phyloP scores from a whole-genome alignment of 2,329 filamentous ascomycete species.

The Lasiodiplodia hormozganensis region DNA sequence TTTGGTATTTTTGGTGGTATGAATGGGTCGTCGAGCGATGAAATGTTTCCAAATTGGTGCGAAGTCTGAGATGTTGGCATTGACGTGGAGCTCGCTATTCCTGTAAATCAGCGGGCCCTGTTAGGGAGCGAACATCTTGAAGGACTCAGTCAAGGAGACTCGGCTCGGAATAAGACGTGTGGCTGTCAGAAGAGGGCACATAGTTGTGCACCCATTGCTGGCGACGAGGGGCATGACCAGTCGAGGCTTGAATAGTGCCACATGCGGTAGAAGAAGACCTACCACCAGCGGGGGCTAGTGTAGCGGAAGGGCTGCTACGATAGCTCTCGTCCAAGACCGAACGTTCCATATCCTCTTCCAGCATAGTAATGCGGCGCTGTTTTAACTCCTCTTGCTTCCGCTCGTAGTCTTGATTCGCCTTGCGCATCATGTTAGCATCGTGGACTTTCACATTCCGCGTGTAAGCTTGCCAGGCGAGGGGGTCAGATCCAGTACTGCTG shows the following conservation, averaged over 20 bases:
- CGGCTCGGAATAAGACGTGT: not conserved
- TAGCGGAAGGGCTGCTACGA: not conserved
- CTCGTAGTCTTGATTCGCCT: not conserved
- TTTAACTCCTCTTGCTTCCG: not conserved
- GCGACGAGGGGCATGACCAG: not conserved
- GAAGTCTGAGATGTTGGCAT: not conserved
- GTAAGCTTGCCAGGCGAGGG: not conserved
- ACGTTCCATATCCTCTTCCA: slow-evolving; percentile 15
- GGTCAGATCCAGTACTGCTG: not conserved
- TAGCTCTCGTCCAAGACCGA: not conserved
- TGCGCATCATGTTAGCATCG: not conserved
- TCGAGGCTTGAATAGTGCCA: not conserved
- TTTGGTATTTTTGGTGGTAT: not conserved
- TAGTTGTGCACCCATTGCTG: not conserved
- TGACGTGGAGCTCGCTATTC: not conserved
- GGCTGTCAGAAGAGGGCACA: not conserved
- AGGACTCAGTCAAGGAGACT: slow-evolving; percentile 4
- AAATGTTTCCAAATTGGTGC: not conserved
- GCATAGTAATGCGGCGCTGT: not conserved
- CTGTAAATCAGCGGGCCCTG: not conserved
- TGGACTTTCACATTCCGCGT: not conserved
- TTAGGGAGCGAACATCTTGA: not conserved
- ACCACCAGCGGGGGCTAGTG: not conserved
- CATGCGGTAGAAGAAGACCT: not conserved
- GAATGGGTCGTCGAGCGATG: not conserved